These are phyloP conservation scores for Neonectria magnoliae DNA, from an alignment of 2,329 filamentous ascomycete genomes.

Conservation along the genomic window DNA sequence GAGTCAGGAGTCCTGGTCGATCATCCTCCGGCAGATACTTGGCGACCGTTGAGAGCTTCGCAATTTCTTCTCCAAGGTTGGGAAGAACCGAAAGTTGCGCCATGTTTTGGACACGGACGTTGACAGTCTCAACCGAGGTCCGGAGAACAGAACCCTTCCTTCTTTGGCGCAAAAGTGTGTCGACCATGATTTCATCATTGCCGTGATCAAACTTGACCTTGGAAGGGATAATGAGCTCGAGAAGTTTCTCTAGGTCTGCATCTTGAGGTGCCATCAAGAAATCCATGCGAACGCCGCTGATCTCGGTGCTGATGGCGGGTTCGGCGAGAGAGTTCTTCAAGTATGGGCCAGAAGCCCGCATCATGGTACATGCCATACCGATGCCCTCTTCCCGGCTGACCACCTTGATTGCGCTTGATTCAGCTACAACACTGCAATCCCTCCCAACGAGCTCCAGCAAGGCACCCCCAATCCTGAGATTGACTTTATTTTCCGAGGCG, in stretches of 20 bases:
- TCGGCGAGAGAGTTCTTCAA: constrained; percentile 61
- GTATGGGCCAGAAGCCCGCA: constrained; percentile 79
- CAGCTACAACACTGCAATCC: constrained; percentile 77
- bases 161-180: constrained; percentile 87
- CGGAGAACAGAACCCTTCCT: constrained; percentile 86
- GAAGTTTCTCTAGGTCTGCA: constrained; percentile 80
- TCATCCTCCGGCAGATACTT: constrained; percentile 98
- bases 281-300: constrained; percentile 75
- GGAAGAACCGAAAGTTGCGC: constrained; percentile 74
- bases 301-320: constrained; percentile 69
- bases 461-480: constrained; percentile 80
- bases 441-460: constrained; percentile 80
- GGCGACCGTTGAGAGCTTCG: constrained; percentile 84
- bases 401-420: constrained; percentile 84
- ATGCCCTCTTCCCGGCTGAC: constrained; percentile 79
- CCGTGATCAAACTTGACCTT: constrained; percentile 87
- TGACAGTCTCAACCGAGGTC: constrained; percentile 71
- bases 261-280: constrained; percentile 80
- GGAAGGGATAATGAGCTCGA: constrained; percentile 90
- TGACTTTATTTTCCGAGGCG: constrained; percentile 71
- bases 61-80: constrained; percentile 79
- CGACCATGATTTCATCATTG: constrained; percentile 93
- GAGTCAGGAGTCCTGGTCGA: constrained; percentile 83
- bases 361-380: constrained; percentile 77
- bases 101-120: constrained; percentile 70